phyloP scores from a whole-genome alignment of 2,329 filamentous ascomycete species.

The Thyridium curvatum region DNA sequence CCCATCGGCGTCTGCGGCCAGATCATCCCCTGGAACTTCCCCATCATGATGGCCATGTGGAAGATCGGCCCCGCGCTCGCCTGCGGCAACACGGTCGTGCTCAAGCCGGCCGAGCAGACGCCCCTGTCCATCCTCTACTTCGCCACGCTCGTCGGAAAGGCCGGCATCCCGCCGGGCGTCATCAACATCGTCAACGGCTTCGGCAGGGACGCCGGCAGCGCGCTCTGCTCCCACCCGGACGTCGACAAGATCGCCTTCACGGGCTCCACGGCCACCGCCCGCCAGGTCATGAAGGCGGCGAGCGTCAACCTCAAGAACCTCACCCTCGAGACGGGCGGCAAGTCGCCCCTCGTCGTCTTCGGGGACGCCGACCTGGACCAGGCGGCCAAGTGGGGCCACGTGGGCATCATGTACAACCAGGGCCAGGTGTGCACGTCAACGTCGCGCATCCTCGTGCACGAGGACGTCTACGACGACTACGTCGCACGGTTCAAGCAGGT shows the following conservation, averaged over 20 bases:
- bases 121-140: slow-evolving; percentile 56
- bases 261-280: slow-evolving; percentile 60
- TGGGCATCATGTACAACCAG: slow-evolving; percentile 59
- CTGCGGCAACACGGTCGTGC: slow-evolving; percentile 53
- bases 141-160: slow-evolving; percentile 58
- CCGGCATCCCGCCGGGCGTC: slow-evolving; percentile 69
- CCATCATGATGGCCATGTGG: slow-evolving; percentile 64
- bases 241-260: slow-evolving; percentile 73
- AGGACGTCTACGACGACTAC: slow-evolving; percentile 52
- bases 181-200: slow-evolving; percentile 66
- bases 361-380: slow-evolving; percentile 55
- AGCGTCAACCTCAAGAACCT: slow-evolving; percentile 53
- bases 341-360: slow-evolving; percentile 53
- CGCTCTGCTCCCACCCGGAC: slow-evolving; percentile 55
- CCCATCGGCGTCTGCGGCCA: slow-evolving; percentile 63
- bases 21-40: slow-evolving; percentile 73
- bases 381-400: slow-evolving; percentile 45
- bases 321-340: slow-evolving; percentile 54
- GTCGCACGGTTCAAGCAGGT: slow-evolving; percentile 54
- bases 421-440: slow-evolving; percentile 73
- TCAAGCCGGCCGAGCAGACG: slow-evolving; percentile 58
- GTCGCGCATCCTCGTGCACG: slow-evolving; percentile 63
- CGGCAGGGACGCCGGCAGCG: slow-evolving; percentile 58
- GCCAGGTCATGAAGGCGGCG: slow-evolving; percentile 62
- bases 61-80: slow-evolving; percentile 63